Base-by-base conservation (phyloP, 202 grass and related monocot genomes). In the Thinopyrum obtusiflorum region DNA sequence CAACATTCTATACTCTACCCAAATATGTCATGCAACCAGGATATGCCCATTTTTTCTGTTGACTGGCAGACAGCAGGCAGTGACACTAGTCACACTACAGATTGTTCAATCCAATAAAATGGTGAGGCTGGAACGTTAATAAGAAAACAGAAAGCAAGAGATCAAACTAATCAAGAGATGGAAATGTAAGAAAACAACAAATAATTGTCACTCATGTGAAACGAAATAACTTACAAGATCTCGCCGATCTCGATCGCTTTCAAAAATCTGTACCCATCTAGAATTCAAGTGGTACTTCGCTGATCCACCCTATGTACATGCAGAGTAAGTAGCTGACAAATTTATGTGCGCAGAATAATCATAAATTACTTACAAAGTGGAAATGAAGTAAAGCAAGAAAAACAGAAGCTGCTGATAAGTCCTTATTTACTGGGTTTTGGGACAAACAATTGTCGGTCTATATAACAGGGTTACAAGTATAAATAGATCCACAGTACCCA, bases 201-300 rank as follows among this genome's bases (percentile, higher is more conserved):
- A 35, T 6, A 44, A 35, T 51, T 63, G 3, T 1, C 28, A 31
- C 64, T 84, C 23, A 84, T 64, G 51, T 7, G 28, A 73, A 47
- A 59, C 3, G 33, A 77, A 73, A 57, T 82, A 85, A 89, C 96
- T 88, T 87, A 98, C 96, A 89, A 98, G 96, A 78, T 98, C 96
- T 79, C 96, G 96, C 32, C 96, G 90, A 89, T 98, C 96, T 85
- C 96, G 81, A 40, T 98, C 96, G 14, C 96, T 98, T 95, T 94
- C 91, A 83, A 98, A 98, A 67, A 98, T 92, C 61, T 59, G 89
- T 69, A 98, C 67, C 96, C 96, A 98, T 55, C 86, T 96, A 62
- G 96, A 98, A 85, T 69, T 94, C 85, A 98, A 83, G 74, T 96
- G 96, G 69, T 98, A 98, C 61, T 92, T 98, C 83, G 92, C 80